A percentile compares a stretch with the other conserved stretches of the same genome.
These are phyloP conservation scores for Krasilnikovozyma curviuscula DNA, from an alignment of 768 basidiomycete genomes.

Conservation along the genomic window DNA sequence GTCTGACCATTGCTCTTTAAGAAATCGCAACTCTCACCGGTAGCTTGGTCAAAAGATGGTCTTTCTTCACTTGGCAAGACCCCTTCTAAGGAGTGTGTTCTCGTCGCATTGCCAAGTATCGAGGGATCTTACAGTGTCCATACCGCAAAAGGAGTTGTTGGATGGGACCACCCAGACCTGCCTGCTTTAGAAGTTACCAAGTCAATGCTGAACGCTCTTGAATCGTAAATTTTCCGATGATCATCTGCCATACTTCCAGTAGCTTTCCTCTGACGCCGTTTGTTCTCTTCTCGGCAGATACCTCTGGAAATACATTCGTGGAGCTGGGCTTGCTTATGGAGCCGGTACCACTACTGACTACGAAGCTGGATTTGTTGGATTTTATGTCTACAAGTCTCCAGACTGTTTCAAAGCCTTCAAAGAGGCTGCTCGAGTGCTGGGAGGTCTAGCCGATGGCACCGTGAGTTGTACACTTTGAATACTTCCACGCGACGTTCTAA, in stretches of 20 bases:
- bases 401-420: constrained; percentile 58
- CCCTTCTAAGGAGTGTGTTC: constrained; percentile 52
- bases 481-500: neutral
- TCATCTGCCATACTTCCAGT: constrained; percentile 26
- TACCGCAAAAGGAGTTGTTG: constrained; percentile 55
- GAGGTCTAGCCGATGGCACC: constrained; percentile 59
- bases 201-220: constrained; percentile 76
- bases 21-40: constrained; percentile 37
- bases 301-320: constrained; percentile 53
- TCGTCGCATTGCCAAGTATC: constrained; percentile 79
- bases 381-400: constrained; percentile 70
- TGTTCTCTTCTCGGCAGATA: neutral
- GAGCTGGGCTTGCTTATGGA: constrained; percentile 88
- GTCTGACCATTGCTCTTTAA: neutral
- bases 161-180: constrained; percentile 63
- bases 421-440: constrained; percentile 58
- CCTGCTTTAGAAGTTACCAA: constrained; percentile 67
- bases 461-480: constrained; percentile 30
- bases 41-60: constrained; percentile 46
- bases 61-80: constrained; percentile 56
- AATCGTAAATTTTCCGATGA: constrained; percentile 22
- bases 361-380: constrained; percentile 57
- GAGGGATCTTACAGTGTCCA: constrained; percentile 77
- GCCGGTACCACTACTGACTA: constrained; percentile 53
- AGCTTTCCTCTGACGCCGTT: neutral